These are phyloP conservation scores for Umbelopsis isabellina DNA, from an alignment of 192 early-diverging fungal genomes.

Conservation along the genomic window DNA sequence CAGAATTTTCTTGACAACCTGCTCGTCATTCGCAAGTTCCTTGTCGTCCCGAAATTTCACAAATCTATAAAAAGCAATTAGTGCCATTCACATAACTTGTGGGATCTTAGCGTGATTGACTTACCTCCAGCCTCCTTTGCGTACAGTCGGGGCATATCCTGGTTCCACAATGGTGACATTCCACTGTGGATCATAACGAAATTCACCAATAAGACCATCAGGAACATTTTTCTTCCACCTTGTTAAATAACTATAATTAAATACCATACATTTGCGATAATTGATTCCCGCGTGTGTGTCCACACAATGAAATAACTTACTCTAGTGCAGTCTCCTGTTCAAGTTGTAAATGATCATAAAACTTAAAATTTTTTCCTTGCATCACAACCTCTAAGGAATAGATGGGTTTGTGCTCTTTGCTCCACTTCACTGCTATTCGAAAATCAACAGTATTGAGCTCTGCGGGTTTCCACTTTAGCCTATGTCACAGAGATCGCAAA, in stretches of 20 bases:
- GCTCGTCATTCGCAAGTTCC: slow-evolving; percentile 57
- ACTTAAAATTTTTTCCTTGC: slow-evolving; percentile 49
- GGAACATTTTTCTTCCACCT: slow-evolving; percentile 55
- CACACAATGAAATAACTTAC: slow-evolving; percentile 31
- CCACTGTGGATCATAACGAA: slow-evolving; percentile 57
- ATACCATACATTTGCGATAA: background rate
- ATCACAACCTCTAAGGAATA: slow-evolving; percentile 49
- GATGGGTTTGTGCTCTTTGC: slow-evolving; percentile 54
- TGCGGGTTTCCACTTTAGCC: slow-evolving; percentile 66
- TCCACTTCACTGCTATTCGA: slow-evolving; percentile 51
- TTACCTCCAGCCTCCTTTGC: slow-evolving; percentile 58
- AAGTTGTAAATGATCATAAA: slow-evolving; percentile 57
- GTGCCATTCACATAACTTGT: background rate
- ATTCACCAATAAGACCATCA: slow-evolving; percentile 54
- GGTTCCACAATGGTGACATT: slow-evolving; percentile 54
- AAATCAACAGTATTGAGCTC: slow-evolving; percentile 58
- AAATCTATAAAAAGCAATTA: slow-evolving; percentile 35
- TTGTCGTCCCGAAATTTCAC: slow-evolving; percentile 65
- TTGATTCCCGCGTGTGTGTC: background rate
- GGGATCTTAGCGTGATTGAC: background rate
- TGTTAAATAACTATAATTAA: background rate
- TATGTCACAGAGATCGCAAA: slow-evolving; percentile 27
- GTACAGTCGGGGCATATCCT: slow-evolving; percentile 48
- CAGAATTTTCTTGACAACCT: slow-evolving; percentile 46
- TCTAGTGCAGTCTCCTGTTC: slow-evolving; percentile 44